Evolutionary conservation across 805 yeast genomes (phyloP), one percentile per base, ranked within the genome.

Genomic region (Suhomyces vadensis): DNA sequence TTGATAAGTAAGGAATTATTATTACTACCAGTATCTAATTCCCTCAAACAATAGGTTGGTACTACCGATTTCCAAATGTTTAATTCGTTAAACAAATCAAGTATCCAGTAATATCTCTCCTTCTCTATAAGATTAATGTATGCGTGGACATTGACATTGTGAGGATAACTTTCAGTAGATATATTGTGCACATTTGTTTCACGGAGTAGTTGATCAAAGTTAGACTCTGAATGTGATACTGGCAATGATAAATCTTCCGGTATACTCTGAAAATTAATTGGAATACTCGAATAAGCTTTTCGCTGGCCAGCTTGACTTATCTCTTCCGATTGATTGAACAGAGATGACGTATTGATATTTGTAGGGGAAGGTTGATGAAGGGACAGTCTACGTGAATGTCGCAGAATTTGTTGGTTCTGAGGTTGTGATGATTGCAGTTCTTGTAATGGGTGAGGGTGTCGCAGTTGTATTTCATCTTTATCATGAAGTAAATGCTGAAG

Each of bases 71-170:
- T 67, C 75, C 75, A 71, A 11, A 69, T 51, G 35, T 53, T 47
- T 24, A 67, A 45, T n/a, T 65, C 74, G 39, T 71, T 71, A 45
- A 68, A 69, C 21, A 71, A 47, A 50, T 71, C 76, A 16, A 71
- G 52, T 7, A 71, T 36, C 73, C 74, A 68, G 49, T 61, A 63
- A 42, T 65, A 69, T 37, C 59, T 59, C 41, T 69, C 68, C n/a
- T 49, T 46, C 25, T 65, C 67, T n/a, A 68, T 47, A 31, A 67
- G 43, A 13, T 48, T 42, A 9, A 64, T 55, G 29, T 58, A 61
- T 13, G 35, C 33, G 7, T 52, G 49, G 2, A 54, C 51, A 31
- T 57, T 58, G 7, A 55, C 35, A n/a, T 52, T 50, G 13, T 35
- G 43, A 5, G 54, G 48, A 4, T 43, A 41, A 5, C 45, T 47